Evolutionary conservation across 352 stramenopile species (phyloP), one percentile per base, ranked within the genome.

Genomic region (Phytophthora syringae): DNA sequence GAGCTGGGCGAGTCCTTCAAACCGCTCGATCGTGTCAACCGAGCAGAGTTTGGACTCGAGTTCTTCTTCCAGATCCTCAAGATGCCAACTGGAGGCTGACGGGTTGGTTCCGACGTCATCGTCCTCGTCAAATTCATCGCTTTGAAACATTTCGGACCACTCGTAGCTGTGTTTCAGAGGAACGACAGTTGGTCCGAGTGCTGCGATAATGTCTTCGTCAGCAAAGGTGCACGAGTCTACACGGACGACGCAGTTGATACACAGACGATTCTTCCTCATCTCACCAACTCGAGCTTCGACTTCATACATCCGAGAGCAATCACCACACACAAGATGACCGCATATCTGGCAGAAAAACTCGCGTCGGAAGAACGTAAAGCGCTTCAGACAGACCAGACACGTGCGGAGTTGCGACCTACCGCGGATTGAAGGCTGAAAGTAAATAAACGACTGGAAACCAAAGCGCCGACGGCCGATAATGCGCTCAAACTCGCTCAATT

Each of bases 391-490:
- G 39, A 82, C 69, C 4, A 47, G 60, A 50, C 78, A 87, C 30
- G 39, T 60, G 18, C 39, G 50, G 12, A 72, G 49, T 47, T 60
- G 56, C 7, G 52, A 39, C 3, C 32, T 39, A 39, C 32, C 32
- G 12, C 13, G 42, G 18, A 50, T 50, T 12, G 64, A 27, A 0
- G 57, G n/a, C 1, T 72, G 70, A 34, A 83, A 80, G 67, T 79
- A 82, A 21, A 85, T 62, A 48, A 89, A 83, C 45, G 66, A 79
- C 69, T 90, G 82, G 55, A 90, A 86, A 5, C 79, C 79, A 47
- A 90, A 84, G 32, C 82, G 79, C 0, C 77, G 79, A 7, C 79
- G 77, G 0, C 82, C 79, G 36, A 88, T 86, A 45, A 89, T 75
- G 22, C 70, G 71, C 58, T 90, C 79, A 5, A 88, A 74, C 50